These are phyloP conservation scores for Pyrus hybrid DNA, from an alignment of 331 rosid species.

Conservation along the genomic window DNA sequence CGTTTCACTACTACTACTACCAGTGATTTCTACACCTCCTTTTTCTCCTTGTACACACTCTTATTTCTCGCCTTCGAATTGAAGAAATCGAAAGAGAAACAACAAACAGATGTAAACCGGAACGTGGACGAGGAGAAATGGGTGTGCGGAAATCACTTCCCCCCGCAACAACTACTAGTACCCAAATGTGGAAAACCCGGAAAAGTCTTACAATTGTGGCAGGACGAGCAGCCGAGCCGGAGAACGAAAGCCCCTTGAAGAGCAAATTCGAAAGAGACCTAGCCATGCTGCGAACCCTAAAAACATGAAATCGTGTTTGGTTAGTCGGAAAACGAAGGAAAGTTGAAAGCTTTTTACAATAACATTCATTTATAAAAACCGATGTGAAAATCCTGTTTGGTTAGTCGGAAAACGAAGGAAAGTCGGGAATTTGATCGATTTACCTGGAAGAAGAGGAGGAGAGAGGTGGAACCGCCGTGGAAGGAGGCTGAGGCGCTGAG, in stretches of 20 bases:
- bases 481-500: background rate
- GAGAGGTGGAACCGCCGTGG: background rate
- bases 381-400: background rate
- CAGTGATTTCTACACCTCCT: too few species aligned
- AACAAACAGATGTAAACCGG: too few species aligned
- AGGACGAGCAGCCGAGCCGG: conserved; percentile 25
- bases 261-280: conserved; percentile 30
- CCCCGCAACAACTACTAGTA: too few species aligned
- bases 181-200: background rate
- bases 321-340: background rate
- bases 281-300: conserved; percentile 22
- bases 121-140: too few species aligned
- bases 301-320: background rate
- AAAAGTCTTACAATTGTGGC: conserved; percentile 27
- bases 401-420: background rate
- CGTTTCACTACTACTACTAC: background rate
- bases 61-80: too few species aligned
- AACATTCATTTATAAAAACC: background rate
- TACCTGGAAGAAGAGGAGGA: background rate
- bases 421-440: background rate
- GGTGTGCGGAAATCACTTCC: too few species aligned
- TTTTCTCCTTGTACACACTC: too few species aligned
- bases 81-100: too few species aligned
- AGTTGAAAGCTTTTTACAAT: background rate
- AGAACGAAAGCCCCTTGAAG: conserved; percentile 29